phyloP scores from a whole-genome alignment of 495 filamentous ascomycete genomes.

The Lineolata rhizophorae region DNA sequence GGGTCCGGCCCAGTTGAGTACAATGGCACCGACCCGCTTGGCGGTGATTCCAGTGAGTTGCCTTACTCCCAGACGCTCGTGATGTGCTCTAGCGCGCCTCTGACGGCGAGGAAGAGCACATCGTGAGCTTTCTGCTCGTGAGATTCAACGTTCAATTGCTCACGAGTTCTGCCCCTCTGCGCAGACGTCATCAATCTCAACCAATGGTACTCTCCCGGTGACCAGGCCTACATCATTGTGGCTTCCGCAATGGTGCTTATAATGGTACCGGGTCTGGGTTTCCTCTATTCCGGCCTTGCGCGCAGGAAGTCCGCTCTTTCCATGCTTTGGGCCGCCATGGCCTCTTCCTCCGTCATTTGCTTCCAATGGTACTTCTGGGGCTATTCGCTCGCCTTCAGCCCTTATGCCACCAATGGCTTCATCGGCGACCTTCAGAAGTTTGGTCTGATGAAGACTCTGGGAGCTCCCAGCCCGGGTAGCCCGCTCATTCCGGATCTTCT shows the following conservation, averaged over 20 bases:
- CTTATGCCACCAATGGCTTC: constrained; percentile 38
- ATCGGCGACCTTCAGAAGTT: constrained; percentile 46
- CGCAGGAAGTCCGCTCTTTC: constrained; percentile 43
- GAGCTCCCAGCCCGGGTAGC: constrained; percentile 37
- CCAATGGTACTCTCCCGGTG: constrained; percentile 61
- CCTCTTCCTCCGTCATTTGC: constrained; percentile 37
- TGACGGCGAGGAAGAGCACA: too few species aligned
- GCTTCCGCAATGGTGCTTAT: constrained; percentile 85
- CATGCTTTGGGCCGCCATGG: constrained; percentile 53
- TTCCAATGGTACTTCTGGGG: constrained; percentile 66
- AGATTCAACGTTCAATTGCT: too few species aligned
- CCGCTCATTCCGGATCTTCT: constrained; percentile 40
- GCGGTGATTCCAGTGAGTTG: too few species aligned
- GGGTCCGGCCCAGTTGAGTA: too few species aligned
- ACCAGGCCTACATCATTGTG: constrained; percentile 77
- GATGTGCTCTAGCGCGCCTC: too few species aligned
- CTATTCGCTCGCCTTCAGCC: constrained; percentile 47
- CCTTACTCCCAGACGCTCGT: too few species aligned
- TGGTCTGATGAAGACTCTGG: constrained; percentile 41
- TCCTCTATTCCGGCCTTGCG: constrained; percentile 43
- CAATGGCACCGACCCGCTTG: too few species aligned
- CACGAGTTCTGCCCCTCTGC: too few species aligned
- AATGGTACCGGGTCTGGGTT: constrained; percentile 62
- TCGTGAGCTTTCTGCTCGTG: too few species aligned
- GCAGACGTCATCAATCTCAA: constrained; percentile 64